Conservation (phyloP, 768 basidiomycete genomes). For the Baorangia bicolor region DNA sequence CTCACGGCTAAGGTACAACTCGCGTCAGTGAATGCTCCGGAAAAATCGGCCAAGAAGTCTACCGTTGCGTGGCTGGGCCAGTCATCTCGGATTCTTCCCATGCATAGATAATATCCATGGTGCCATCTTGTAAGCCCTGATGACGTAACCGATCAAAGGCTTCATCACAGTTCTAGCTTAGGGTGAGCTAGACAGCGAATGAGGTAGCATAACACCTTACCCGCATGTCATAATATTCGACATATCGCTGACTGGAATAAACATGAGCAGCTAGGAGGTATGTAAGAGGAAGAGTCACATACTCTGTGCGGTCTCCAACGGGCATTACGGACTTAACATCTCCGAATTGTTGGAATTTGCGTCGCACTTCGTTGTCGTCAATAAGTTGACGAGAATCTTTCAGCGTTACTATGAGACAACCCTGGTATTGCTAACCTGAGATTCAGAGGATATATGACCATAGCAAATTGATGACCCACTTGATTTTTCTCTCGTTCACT, state of each 20-base stretch:
- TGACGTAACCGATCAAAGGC: conserved; percentile 80
- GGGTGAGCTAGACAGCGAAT: conserved; percentile 7
- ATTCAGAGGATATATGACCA: conserved; percentile 8
- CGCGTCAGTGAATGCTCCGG: conserved; percentile 2
- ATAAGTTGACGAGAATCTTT: conserved; percentile 70
- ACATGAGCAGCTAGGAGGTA: conserved; percentile 1
- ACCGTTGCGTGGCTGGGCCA: conserved; percentile 46
- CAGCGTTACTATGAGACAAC: conserved; percentile 77
- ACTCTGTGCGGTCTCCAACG: conserved; percentile 65
- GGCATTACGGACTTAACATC: conserved; percentile 82
- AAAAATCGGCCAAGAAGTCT: conserved; percentile 6
- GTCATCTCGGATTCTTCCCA: conserved; percentile 72
- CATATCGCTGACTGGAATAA: conserved; percentile 69
- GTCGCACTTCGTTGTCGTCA: conserved; percentile 81
- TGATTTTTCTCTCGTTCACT: conserved; percentile 76
- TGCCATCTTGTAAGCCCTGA: conserved; percentile 78
- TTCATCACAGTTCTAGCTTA: conserved; percentile 64
- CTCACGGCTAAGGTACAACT: conserved; percentile 23
- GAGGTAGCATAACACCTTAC: conserved; percentile 40
- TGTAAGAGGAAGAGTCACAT: conserved; percentile 14
- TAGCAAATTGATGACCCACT: conserved; percentile 39
- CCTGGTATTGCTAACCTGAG: conserved; percentile 64
- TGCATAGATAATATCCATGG: conserved; percentile 83
- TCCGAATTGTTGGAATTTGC: conserved; percentile 86
- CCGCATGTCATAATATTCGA: conserved; percentile 92